Percentiles rank a stretch among this genome's conserved stretches.
These are phyloP conservation scores for Sporothrix dimorphospora DNA, from an alignment of 2,329 filamentous ascomycete species.

Conservation along the genomic window DNA sequence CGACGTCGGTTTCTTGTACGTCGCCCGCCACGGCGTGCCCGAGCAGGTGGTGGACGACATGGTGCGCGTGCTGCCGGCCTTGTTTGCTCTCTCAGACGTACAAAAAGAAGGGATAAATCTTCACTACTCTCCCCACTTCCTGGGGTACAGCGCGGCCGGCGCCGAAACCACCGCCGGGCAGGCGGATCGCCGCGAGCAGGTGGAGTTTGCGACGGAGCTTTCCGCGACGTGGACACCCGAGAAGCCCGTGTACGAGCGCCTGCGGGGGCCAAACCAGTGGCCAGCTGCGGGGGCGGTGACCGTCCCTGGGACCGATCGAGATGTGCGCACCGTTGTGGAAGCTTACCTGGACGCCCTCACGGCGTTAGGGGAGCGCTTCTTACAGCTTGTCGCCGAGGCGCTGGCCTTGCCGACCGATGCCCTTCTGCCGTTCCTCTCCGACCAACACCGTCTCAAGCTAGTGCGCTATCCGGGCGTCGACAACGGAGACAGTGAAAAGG, in stretches of 20 bases:
- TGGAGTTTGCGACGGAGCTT: conserved; percentile 63
- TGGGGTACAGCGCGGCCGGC: conserved; percentile 61
- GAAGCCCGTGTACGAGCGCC: conserved; percentile 46
- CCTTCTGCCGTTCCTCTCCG: conserved; percentile 57
- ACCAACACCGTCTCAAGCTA: conserved; percentile 63
- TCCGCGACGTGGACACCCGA: conserved; percentile 39
- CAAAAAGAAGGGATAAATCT: conserved; percentile 49
- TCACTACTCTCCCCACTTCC: conserved; percentile 61
- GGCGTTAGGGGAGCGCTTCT: conserved; percentile 55
- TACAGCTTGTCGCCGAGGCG: conserved; percentile 59
- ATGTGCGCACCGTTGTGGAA: conserved; percentile 45
- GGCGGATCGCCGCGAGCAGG: conserved; percentile 59
- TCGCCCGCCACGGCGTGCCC: conserved; percentile 54
- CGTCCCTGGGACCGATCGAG: background rate
- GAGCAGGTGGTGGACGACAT: conserved; percentile 43
- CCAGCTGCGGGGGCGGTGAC: conserved; percentile 13
- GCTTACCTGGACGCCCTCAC: conserved; percentile 57
- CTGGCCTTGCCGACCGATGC: conserved; percentile 53
- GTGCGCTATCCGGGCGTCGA: conserved; percentile 53
- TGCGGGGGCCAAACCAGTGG: conserved; percentile 50
- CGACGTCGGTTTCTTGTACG: conserved; percentile 57
- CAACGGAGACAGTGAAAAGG: too few species aligned
- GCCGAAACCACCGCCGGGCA: conserved; percentile 59
- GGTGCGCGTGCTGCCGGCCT: conserved; percentile 44
- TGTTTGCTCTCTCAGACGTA: conserved; percentile 47